These are phyloP conservation scores for Sorghum bicolor DNA, from an alignment of 176 grass and related monocot species.

Conservation along the genomic window Sorghum_bicolor_NCBIv3 NC_012870.2:79051001-79051500, in stretches of 20 bases:
- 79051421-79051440: constrained; percentile 72
- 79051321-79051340: not conserved
- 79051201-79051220: not conserved
- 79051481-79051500: constrained; percentile 46
- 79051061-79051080: not conserved
- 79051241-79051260: not conserved
- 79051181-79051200: not conserved
- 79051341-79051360: not conserved
- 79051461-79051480: constrained; percentile 67
- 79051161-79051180: not conserved
- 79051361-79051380: constrained; percentile 67
- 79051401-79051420: constrained; percentile 36
- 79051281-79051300: not conserved
- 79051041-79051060: not conserved
- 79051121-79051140: not conserved
- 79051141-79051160: not conserved
- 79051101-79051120: not conserved
- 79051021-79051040: too few relatives aligned
- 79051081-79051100: not conserved
- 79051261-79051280: constrained; percentile 14
- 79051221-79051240: not conserved
- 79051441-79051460: constrained; percentile 52
- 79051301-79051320: constrained; percentile 5
- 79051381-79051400: constrained; percentile 51
- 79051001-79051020: too few relatives aligned